Evolutionary conservation across 2,329 filamentous ascomycete genomes (phyloP).

Genomic region (Sclerotiophoma versabilis): DNA sequence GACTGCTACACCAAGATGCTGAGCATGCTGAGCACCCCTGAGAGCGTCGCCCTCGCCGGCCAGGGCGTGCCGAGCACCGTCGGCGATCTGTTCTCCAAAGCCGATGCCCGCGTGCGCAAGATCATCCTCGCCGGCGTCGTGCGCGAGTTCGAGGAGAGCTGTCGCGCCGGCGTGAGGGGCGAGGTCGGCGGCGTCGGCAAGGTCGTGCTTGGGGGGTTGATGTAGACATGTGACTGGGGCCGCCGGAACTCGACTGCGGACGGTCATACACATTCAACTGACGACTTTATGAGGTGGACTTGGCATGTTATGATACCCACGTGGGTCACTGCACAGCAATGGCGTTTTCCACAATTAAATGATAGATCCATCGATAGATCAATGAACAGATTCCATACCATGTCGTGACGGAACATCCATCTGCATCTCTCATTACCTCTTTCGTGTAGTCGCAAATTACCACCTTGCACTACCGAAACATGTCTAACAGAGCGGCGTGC

Average conservation of each 20-base stretch:
- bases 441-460: too few relatives aligned
- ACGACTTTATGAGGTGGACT: background rate
- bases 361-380: too few relatives aligned
- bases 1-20: slow-evolving; percentile 87
- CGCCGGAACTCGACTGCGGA: too few relatives aligned
- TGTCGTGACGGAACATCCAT: too few relatives aligned
- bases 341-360: too few relatives aligned
- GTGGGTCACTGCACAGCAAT: background rate
- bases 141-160: slow-evolving; percentile 91
- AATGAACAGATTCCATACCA: too few relatives aligned
- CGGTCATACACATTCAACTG: too few relatives aligned
- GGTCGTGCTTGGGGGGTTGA: slow-evolving; percentile 85
- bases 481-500: too few relatives aligned
- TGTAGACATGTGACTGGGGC: too few relatives aligned
- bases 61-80: slow-evolving; percentile 54
- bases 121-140: slow-evolving; percentile 86
- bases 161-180: slow-evolving; percentile 74
- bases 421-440: too few relatives aligned
- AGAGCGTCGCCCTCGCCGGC: slow-evolving; percentile 46
- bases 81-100: slow-evolving; percentile 88
- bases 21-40: slow-evolving; percentile 75
- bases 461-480: too few relatives aligned
- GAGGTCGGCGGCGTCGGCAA: slow-evolving; percentile 88
- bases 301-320: background rate
- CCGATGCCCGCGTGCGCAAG: slow-evolving; percentile 84